phyloP scores from a whole-genome alignment of 306 rosid species.

The Glycine tomentella region DNA sequence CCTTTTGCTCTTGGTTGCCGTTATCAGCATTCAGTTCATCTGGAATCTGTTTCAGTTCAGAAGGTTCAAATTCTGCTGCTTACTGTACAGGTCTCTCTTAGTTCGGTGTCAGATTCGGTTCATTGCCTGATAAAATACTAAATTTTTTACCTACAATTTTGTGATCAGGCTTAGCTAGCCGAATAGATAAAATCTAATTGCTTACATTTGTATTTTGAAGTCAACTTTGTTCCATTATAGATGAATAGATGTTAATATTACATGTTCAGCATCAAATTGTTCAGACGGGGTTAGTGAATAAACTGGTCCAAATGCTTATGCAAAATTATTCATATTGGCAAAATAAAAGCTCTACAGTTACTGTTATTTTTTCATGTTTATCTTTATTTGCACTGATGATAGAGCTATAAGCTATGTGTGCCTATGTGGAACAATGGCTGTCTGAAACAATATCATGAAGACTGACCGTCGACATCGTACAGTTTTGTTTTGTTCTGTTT shows the following conservation, averaged over 20 bases:
- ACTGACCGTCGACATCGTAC: no score
- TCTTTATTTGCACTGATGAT: not conserved
- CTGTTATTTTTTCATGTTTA: not conserved
- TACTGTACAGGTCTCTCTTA: conserved; percentile 62
- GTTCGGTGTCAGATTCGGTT: conserved; percentile 36
- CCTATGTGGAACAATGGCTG: not conserved
- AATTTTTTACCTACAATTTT: conserved; percentile 41
- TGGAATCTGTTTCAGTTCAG: conserved; percentile 45
- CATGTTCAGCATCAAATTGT: conserved; percentile 26
- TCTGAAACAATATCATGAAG: not conserved
- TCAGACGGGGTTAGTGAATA: conserved; percentile 20
- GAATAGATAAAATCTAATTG: conserved; percentile 38
- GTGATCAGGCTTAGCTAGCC: conserved; percentile 42
- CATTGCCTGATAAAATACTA: conserved; percentile 41
- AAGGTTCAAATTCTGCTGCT: conserved; percentile 53
- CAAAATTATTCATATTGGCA: not conserved
- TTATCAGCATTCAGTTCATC: conserved; percentile 47
- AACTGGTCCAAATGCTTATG: conserved; percentile 28
- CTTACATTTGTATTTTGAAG: conserved; percentile 44
- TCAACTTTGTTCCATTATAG: conserved; percentile 35
- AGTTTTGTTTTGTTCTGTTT: no score
- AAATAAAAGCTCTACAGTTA: conserved; percentile 9
- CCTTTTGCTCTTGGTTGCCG: conserved; percentile 40
- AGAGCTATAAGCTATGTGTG: not conserved
- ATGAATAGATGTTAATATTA: conserved; percentile 41